phyloP scores from a whole-genome alignment of 2,329 filamentous ascomycete species.

The Daldinia sp. region DNA sequence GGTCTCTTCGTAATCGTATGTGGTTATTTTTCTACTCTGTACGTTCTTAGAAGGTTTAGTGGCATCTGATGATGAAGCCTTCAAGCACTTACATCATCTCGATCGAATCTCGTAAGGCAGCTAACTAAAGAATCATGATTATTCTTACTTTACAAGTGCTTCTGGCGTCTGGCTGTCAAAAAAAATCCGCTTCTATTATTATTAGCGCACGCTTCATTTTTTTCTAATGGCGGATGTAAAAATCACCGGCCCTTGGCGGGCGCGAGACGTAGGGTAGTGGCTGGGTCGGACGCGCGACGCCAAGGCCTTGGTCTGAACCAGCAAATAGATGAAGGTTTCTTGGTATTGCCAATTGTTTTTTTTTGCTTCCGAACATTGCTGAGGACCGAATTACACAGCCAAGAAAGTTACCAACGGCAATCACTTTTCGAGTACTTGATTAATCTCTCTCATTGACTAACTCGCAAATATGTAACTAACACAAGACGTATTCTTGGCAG shows the following conservation, averaged over 20 bases:
- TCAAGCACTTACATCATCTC: conserved; percentile 37
- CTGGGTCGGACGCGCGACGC: conserved; percentile 31
- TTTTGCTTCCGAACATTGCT: conserved; percentile 32
- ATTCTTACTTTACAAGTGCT: conserved; percentile 2
- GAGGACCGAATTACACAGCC: conserved; percentile 38
- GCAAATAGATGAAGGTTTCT: conserved; percentile 43
- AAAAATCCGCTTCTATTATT: conserved; percentile 17
- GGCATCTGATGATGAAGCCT: conserved; percentile 1
- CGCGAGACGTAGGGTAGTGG: conserved; percentile 22
- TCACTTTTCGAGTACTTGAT: conserved; percentile 28
- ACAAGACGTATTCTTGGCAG: conserved; percentile 32
- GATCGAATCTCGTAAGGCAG: conserved; percentile 10
- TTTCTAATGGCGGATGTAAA: conserved; percentile 33
- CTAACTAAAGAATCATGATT: conserved; percentile 18
- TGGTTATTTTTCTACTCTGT: conserved; percentile 1
- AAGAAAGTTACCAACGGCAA: conserved; percentile 39
- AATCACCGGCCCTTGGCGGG: conserved; percentile 37
- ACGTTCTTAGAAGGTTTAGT: conserved; percentile 14
- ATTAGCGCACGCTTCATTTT: conserved; percentile 33
- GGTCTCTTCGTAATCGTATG: conserved; percentile 18
- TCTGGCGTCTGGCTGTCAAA: conserved; percentile 24
- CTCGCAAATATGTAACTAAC: conserved; percentile 24
- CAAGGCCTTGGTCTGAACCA: conserved; percentile 42
- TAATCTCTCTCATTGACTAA: conserved; percentile 23
- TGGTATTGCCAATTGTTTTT: conserved; percentile 44